Evolutionary conservation across 306 rosid species (phyloP).

Genomic region (Leucaena leucocephala): DNA sequence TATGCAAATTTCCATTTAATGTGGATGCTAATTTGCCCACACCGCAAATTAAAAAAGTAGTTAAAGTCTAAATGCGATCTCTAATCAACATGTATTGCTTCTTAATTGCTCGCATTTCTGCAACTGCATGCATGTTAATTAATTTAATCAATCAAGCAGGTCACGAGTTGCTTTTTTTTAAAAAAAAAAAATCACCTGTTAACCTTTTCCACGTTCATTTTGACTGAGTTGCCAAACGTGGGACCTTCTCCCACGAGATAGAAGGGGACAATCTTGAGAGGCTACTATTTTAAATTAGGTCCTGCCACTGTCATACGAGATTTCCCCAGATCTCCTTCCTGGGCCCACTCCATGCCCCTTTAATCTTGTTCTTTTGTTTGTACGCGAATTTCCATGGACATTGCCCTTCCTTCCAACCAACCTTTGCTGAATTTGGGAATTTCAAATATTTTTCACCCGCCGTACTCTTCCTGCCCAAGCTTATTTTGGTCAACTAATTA

Average conservation of each 20-base stretch:
- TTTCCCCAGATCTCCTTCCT: slow-evolving; percentile 37
- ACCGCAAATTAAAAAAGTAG: background rate
- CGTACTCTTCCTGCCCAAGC: background rate
- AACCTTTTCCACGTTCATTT: slow-evolving; percentile 18
- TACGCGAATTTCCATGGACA: background rate
- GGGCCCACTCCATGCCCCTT: slow-evolving; percentile 33
- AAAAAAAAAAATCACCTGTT: background rate
- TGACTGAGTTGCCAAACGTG: slow-evolving; percentile 38
- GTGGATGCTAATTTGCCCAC: background rate
- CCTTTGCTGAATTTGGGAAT: background rate
- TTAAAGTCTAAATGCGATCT: background rate
- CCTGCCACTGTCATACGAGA: slow-evolving; percentile 46
- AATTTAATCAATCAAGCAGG: background rate
- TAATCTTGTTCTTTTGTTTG: background rate
- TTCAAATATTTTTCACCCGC: background rate
- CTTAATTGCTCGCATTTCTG: background rate
- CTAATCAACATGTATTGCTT: background rate
- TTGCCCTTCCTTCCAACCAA: slow-evolving; percentile 7
- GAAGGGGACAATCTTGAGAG: slow-evolving; percentile 38
- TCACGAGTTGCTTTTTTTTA: background rate
- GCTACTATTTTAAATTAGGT: slow-evolving; percentile 33
- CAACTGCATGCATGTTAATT: background rate
- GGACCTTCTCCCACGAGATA: slow-evolving; percentile 36
- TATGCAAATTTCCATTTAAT: background rate
- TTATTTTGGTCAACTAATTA: slow-evolving; percentile 8